phyloP scores from a whole-genome alignment of 2,329 filamentous ascomycete genomes.

The Bipolaris sorokiniana region DNA sequence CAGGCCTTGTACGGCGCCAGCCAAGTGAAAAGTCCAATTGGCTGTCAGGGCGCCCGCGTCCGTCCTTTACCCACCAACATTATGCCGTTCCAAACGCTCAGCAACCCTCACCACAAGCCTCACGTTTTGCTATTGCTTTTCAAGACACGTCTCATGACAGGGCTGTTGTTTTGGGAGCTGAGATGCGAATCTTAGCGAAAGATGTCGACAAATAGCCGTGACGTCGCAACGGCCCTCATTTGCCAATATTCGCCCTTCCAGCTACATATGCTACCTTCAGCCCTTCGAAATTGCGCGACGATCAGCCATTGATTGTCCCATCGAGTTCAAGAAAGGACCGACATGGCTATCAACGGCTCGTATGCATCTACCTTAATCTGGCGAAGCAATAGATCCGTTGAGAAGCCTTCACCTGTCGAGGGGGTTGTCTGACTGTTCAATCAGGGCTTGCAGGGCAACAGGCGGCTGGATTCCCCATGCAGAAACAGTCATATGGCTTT shows the following conservation, averaged over 20 bases:
- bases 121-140: constrained; percentile 20
- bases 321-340: constrained; percentile 23
- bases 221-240: constrained; percentile 22
- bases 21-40: constrained; percentile 36
- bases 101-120: constrained; percentile 22
- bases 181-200: constrained; percentile 32
- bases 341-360: constrained; percentile 24
- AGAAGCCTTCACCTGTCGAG: constrained; percentile 27
- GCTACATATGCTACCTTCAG: constrained; percentile 22
- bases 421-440: constrained; percentile 33
- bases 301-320: constrained; percentile 25
- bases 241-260: constrained; percentile 17
- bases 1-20: constrained; percentile 38
- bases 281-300: constrained; percentile 21
- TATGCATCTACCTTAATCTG: constrained; percentile 37
- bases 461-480: constrained; percentile 30
- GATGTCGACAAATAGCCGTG: constrained; percentile 14
- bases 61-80: constrained; percentile 34
- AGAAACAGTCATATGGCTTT: constrained; percentile 40
- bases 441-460: constrained; percentile 35
- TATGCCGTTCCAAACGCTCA: constrained; percentile 35
- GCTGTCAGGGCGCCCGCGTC: constrained; percentile 29
- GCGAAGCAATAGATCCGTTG: constrained; percentile 26
- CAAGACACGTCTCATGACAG: constrained; percentile 20
- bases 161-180: constrained; percentile 34